Conservation (phyloP, 2,329 filamentous ascomycete species). For the Alternaria dauci region DNA sequence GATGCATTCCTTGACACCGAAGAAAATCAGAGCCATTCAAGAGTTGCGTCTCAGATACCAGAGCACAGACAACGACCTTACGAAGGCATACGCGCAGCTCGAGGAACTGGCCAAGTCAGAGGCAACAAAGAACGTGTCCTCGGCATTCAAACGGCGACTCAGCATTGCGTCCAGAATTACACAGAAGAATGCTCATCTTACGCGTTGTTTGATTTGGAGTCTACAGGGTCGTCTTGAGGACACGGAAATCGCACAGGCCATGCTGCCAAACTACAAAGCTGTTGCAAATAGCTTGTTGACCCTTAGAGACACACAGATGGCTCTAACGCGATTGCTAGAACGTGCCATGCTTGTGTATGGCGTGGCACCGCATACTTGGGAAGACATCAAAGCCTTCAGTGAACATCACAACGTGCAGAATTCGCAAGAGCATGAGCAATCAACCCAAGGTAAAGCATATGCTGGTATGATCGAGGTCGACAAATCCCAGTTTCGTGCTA, state of each 20-base stretch:
- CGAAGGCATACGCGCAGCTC: constrained; percentile 24
- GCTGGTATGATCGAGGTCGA: constrained; percentile 4
- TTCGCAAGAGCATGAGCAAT: not conserved
- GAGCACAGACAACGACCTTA: constrained; percentile 31
- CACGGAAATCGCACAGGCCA: constrained; percentile 17
- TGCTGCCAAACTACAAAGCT: constrained; percentile 28
- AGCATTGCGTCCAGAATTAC: constrained; percentile 32
- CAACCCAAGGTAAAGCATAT: not conserved
- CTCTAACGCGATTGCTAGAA: constrained; percentile 35
- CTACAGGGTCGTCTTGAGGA: constrained; percentile 41
- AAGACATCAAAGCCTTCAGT: constrained; percentile 9
- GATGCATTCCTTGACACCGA: constrained; percentile 13
- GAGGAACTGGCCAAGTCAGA: constrained; percentile 18
- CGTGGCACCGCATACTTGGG: constrained; percentile 22
- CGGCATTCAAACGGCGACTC: constrained; percentile 34
- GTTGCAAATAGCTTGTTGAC: constrained; percentile 37
- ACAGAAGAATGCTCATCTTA: constrained; percentile 39
- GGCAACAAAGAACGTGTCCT: constrained; percentile 10
- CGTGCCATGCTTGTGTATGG: constrained; percentile 34
- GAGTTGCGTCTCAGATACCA: constrained; percentile 24
- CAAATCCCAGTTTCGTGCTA: constrained; percentile 18
- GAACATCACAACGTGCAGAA: not conserved
- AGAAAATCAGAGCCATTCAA: constrained; percentile 20
- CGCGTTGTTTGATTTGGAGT: constrained; percentile 40
- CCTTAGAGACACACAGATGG: constrained; percentile 43